Conservation (phyloP, 2,329 filamentous ascomycete species). For the Ophiocordyceps australis region DNA sequence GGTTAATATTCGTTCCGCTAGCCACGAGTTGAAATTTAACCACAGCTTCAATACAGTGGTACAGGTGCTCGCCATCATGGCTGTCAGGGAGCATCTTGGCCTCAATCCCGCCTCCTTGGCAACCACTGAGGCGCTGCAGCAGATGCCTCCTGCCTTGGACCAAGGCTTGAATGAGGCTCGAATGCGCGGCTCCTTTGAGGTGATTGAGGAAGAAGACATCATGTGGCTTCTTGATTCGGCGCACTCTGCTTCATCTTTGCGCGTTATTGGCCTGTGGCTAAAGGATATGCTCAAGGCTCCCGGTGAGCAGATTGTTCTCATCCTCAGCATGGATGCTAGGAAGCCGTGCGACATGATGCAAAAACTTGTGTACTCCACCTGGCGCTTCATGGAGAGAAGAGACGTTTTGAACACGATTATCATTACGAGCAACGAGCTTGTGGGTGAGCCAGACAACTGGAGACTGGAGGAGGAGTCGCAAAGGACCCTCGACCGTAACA, state of each 20-base stretch:
- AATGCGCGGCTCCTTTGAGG: conserved; percentile 65
- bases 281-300: conserved; percentile 22
- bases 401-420: conserved; percentile 46
- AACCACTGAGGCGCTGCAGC: conserved; percentile 6
- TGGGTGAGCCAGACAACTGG: no score
- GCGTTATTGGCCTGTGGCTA: conserved; percentile 64
- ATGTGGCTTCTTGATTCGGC: conserved; percentile 77
- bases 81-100: conserved; percentile 39
- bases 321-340: no score
- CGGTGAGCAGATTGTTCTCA: conserved; percentile 29
- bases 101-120: conserved; percentile 4
- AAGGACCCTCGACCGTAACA: no score
- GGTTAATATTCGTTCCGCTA: no score
- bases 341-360: no score
- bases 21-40: conserved; percentile 20
- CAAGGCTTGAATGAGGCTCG: conserved; percentile 47
- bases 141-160: conserved; percentile 27
- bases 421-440: conserved; percentile 73
- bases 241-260: conserved; percentile 72
- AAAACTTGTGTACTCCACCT: conserved; percentile 40
- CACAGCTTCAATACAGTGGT: conserved; percentile 39
- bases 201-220: conserved; percentile 29
- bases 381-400: conserved; percentile 14
- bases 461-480: no score
- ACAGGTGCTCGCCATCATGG: conserved; percentile 34